phyloP scores from a whole-genome alignment of 768 basidiomycete species.

The Termitomyces sp. region DNA sequence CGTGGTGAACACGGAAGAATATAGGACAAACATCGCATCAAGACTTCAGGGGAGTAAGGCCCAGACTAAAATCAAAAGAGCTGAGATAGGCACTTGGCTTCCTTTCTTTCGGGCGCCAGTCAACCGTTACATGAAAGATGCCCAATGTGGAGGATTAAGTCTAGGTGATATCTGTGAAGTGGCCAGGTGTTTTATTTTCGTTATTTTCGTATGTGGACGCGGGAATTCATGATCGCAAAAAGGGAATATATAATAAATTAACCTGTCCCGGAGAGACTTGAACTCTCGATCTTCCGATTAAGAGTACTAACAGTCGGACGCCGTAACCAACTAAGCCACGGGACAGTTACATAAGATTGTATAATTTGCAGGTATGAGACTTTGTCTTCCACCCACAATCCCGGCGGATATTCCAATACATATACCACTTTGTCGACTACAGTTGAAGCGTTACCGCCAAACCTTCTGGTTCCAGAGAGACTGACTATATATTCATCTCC shows the following conservation, averaged over 20 bases:
- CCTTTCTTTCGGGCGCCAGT: not conserved
- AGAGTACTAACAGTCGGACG: not conserved
- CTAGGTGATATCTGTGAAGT: not conserved
- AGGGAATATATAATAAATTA: not conserved
- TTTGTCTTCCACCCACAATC: no score
- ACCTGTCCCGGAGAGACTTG: not conserved
- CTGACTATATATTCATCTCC: no score
- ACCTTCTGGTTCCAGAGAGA: no score
- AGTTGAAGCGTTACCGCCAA: no score
- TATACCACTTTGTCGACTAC: no score
- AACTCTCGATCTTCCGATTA: conserved; percentile 1
- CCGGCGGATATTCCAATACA: no score
- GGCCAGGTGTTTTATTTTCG: no score
- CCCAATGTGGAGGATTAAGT: no score
- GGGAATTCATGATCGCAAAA: no score
- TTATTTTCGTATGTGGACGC: no score
- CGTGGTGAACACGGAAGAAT: not conserved
- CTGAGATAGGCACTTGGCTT: not conserved
- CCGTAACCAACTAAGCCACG: conserved; percentile 1
- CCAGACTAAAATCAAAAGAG: not conserved
- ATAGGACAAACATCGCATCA: not conserved
- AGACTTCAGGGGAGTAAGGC: not conserved
- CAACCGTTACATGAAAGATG: not conserved
- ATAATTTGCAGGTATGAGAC: no score
- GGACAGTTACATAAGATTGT: not conserved